These are phyloP conservation scores for Lecanicillium sp. DNA, from an alignment of 2,329 filamentous ascomycete genomes.

Conservation along the genomic window DNA sequence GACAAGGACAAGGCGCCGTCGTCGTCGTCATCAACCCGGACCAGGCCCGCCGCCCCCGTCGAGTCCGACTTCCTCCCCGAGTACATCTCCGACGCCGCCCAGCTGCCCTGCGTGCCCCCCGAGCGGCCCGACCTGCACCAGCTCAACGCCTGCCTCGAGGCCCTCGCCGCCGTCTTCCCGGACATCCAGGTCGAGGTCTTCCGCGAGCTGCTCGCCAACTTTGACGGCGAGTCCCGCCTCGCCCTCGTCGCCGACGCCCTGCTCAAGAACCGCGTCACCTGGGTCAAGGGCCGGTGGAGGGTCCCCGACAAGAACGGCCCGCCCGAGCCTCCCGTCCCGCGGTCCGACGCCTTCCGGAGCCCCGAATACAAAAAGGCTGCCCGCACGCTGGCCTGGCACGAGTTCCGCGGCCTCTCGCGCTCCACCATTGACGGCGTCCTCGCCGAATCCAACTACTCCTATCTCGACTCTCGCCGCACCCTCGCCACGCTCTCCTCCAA, in stretches of 20 bases:
- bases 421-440: conserved; percentile 73
- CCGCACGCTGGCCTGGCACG: conserved; percentile 60
- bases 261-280: conserved; percentile 63
- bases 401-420: conserved; percentile 68
- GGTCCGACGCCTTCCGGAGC: conserved; percentile 62
- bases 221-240: conserved; percentile 69
- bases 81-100: conserved; percentile 51
- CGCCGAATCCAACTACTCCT: conserved; percentile 75
- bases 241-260: conserved; percentile 72
- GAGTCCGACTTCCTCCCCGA: conserved; percentile 27
- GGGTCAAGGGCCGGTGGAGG: conserved; percentile 64
- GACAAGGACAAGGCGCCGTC: conserved; percentile 24
- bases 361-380: conserved; percentile 63
- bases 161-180: conserved; percentile 67
- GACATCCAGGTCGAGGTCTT: conserved; percentile 79
- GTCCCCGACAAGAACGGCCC: conserved; percentile 29
- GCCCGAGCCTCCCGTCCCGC: conserved; percentile 39
- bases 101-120: conserved; percentile 41
- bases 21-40: conserved; percentile 27
- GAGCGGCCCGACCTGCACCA: conserved; percentile 59
- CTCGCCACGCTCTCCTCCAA: conserved; percentile 63
- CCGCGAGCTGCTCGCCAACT: conserved; percentile 69
- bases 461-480: conserved; percentile 63
- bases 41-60: conserved; percentile 24
- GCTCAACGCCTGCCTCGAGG: conserved; percentile 63